Evolutionary conservation across 306 rosid genomes (phyloP), one percentile per base, ranked within the genome.

Genomic region (Rosa persica): DNA sequence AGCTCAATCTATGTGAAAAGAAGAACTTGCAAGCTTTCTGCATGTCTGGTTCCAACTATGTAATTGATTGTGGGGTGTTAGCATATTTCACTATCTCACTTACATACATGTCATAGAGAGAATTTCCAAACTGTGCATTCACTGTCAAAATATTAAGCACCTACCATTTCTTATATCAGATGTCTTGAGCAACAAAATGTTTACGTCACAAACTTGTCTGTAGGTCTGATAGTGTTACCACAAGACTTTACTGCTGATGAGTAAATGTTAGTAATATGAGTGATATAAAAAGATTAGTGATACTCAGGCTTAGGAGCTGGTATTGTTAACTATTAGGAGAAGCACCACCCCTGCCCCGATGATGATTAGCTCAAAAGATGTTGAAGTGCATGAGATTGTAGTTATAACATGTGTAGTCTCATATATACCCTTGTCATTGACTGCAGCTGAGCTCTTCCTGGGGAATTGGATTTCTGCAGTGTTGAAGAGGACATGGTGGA

Each of bases 361-460:
- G 42, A 58, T 17, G 57, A 61, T 40, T 60, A 55, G 54, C 58
- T 44, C 22, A 39, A 54, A 62, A 27, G 46, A 60, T 36, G 42
- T 58, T 43, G 30, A 44, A 60, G 58, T 61, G 46, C 30, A 49
- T 30, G 46, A 75, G 70, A 75, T 61, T 75, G 78, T 75, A 43
- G 78, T 60, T 75, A 61, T 75, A 43, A 44, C 71, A 44, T 60
- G 58, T 81, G 81, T 89, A 62, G 86, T 86, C 96, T 94, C 95
- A 89, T 92, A 89, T 81, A 91, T 81, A 90, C 87, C 89, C 97
- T 95, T 95, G 89, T 95, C 88, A 95, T 91, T 95, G 92, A 92
- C 95, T 95, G 98, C 98, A 95, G 98, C 98, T 95, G 98, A 95
- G 97, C 91, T 94, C 91, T 94, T 92, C 97, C 91, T 94, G 98